Conservation (phyloP, 257 asterid species). For the Capsicum baccatum region DNA sequence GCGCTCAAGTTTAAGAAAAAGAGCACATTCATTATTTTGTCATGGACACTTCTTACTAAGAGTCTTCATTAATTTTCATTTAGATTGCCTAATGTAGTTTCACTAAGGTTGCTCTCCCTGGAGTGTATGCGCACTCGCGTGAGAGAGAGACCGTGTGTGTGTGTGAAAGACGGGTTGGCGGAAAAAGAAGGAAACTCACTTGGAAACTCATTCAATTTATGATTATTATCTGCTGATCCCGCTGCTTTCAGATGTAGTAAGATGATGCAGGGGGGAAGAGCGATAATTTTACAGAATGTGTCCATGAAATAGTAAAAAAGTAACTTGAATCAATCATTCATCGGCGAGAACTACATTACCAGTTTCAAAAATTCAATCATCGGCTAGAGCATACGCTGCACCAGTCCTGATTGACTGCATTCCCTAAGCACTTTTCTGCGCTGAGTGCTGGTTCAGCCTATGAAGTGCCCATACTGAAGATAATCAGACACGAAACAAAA, state of each 20-base stretch:
- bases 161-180: background rate
- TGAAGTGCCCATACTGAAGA: background rate
- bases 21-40: too few species aligned
- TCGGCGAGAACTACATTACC: background rate
- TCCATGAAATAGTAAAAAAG: background rate
- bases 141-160: background rate
- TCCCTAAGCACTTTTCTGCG: background rate
- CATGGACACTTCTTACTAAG: too few species aligned
- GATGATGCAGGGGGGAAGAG: background rate
- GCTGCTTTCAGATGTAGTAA: background rate
- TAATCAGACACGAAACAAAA: background rate
- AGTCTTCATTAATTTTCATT: too few species aligned
- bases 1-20: too few species aligned
- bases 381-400: background rate
- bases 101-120: background rate
- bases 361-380: background rate
- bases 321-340: constrained; percentile 4
- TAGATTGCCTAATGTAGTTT: too few species aligned
- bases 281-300: background rate
- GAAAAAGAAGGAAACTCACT: background rate
- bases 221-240: background rate
- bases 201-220: background rate
- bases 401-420: background rate
- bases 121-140: background rate
- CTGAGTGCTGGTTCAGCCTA: background rate